phyloP scores from a whole-genome alignment of 352 stramenopile species.

The Pythium grandisporangium region DNA sequence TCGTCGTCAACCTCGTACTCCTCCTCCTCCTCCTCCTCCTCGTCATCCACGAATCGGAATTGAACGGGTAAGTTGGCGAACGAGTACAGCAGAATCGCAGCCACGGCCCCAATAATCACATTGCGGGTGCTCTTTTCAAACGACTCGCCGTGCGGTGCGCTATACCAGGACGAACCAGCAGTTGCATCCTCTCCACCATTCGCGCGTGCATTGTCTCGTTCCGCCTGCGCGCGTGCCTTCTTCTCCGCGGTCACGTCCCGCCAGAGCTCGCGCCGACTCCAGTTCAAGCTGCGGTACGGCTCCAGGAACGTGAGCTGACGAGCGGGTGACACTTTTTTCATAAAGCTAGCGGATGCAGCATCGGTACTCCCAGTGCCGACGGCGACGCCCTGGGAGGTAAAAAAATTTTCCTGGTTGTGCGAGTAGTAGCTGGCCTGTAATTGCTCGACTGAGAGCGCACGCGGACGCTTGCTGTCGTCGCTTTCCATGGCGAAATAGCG shows the following conservation, averaged over 20 bases:
- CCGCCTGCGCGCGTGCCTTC: slow-evolving; percentile 14
- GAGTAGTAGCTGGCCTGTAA: slow-evolving; percentile 32
- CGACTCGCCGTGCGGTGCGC: slow-evolving; percentile 1
- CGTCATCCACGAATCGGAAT: slow-evolving; percentile 36
- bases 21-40: slow-evolving; percentile 27
- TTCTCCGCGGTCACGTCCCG: slow-evolving; percentile 46
- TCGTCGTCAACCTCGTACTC: slow-evolving; percentile 18
- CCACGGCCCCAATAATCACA: slow-evolving; percentile 67
- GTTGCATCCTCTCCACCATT: slow-evolving; percentile 9
- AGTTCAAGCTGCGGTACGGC: slow-evolving; percentile 79
- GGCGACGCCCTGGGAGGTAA: no score
- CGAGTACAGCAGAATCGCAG: slow-evolving; percentile 61
- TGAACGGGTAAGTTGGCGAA: slow-evolving; percentile 51
- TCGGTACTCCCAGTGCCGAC: no score
- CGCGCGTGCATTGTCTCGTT: no score
- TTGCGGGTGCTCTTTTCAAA: slow-evolving; percentile 78
- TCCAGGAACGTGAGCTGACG: slow-evolving; percentile 62
- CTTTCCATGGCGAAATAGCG: slow-evolving; percentile 45
- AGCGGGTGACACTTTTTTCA: slow-evolving; percentile 51
- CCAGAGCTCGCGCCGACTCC: slow-evolving; percentile 63
- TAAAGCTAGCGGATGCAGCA: slow-evolving; percentile 44
- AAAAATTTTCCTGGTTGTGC: slow-evolving; percentile 72
- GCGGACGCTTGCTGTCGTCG: slow-evolving; percentile 30
- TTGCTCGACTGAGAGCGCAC: slow-evolving; percentile 13
- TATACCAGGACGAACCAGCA: background rate